phyloP scores from a whole-genome alignment of 768 basidiomycete species.

The Jaapia argillacea region DNA sequence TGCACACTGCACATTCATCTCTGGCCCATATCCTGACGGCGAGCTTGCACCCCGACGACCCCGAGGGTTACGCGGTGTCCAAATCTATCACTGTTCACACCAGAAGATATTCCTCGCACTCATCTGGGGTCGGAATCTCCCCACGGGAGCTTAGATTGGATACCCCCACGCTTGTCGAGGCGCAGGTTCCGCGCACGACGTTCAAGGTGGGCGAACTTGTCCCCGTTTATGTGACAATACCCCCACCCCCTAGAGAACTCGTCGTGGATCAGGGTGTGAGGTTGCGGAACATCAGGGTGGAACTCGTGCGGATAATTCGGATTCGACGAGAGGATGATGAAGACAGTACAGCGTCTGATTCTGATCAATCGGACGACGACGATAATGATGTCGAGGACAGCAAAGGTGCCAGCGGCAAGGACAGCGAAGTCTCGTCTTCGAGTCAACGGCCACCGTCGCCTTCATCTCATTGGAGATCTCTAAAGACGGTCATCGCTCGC shows the following conservation, averaged over 20 bases:
- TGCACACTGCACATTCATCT: slow-evolving; percentile 67
- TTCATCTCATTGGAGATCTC: slow-evolving; percentile 34
- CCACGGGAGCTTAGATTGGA: slow-evolving; percentile 50
- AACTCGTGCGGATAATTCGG: slow-evolving; percentile 61
- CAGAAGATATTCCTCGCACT: slow-evolving; percentile 62
- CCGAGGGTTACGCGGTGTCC: slow-evolving; percentile 30
- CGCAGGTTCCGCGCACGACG: slow-evolving; percentile 61
- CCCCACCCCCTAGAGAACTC: slow-evolving; percentile 58
- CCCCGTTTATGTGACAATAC: slow-evolving; percentile 72
- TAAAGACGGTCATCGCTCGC: slow-evolving; percentile 56
- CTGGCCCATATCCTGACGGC: slow-evolving; percentile 65
- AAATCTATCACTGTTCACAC: slow-evolving; percentile 63
- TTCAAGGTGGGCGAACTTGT: slow-evolving; percentile 69
- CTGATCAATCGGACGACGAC: slow-evolving; percentile 24
- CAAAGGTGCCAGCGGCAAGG: slow-evolving; percentile 6
- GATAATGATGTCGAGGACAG: slow-evolving; percentile 25
- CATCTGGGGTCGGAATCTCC: slow-evolving; percentile 39
- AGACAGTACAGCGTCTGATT: slow-evolving; percentile 9
- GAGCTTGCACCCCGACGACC: slow-evolving; percentile 31
- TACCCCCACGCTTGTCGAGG: slow-evolving; percentile 57
- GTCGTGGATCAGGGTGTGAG: slow-evolving; percentile 63
- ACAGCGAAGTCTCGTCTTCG: too few species aligned
- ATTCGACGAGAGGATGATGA: slow-evolving; percentile 25
- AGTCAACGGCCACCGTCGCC: slow-evolving; percentile 12
- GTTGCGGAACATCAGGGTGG: slow-evolving; percentile 71